Conservation (phyloP, 2,329 filamentous ascomycete genomes). For the Trichophyton verrucosum region DNA sequence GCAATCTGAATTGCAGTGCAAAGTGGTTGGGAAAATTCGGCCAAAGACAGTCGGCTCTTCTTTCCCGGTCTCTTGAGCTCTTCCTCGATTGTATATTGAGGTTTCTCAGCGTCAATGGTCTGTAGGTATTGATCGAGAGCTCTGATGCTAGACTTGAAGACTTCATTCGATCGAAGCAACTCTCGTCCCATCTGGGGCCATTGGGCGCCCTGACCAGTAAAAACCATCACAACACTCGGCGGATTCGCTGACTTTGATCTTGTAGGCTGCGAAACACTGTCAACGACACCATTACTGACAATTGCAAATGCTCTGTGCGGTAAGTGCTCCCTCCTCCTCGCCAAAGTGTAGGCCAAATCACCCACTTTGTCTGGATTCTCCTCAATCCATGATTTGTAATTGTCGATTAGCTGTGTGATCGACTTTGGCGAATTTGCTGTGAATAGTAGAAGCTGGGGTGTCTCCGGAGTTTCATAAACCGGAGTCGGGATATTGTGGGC, state of each 20-base stretch:
- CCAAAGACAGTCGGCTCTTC: constrained; percentile 10
- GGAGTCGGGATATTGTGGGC: constrained; percentile 3
- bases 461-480: neutral
- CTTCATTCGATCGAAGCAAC: neutral
- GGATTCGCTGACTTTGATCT: neutral
- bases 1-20: constrained; percentile 18
- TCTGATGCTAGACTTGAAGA: neutral
- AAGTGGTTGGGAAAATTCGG: constrained; percentile 20
- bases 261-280: neutral
- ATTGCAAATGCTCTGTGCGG: neutral
- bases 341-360: constrained; percentile 6
- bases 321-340: neutral
- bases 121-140: neutral
- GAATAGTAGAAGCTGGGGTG: neutral
- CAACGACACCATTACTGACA: neutral
- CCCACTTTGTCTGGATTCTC: constrained; percentile 2
- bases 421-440: neutral
- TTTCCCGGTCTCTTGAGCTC: neutral
- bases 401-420: neutral
- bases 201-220: constrained; percentile 14
- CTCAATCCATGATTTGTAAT: neutral
- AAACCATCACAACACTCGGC: constrained; percentile 7
- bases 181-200: constrained; percentile 9
- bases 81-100: no score
- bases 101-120: neutral